phyloP scores from a whole-genome alignment of 2,329 filamentous ascomycete species.

The Claviceps sp. region DNA sequence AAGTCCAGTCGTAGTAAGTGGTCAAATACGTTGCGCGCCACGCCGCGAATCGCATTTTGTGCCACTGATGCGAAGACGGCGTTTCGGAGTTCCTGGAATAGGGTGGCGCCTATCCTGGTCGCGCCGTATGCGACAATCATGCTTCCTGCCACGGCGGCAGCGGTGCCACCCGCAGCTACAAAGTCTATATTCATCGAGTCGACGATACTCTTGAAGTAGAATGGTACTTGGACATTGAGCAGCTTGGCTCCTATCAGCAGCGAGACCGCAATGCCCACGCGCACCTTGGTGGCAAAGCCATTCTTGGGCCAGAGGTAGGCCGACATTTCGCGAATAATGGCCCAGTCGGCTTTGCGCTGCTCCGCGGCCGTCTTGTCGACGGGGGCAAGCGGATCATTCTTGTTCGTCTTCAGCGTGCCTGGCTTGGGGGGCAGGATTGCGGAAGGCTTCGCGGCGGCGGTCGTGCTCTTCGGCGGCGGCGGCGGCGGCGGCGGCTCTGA shows the following conservation, averaged over 20 bases:
- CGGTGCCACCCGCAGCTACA: conserved; percentile 72
- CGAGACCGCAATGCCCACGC: conserved; percentile 73
- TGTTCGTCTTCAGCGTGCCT: conserved; percentile 9
- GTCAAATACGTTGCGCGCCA: conserved; percentile 84
- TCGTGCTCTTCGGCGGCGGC: conserved; percentile 10
- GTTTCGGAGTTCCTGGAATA: conserved; percentile 90
- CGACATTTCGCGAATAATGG: conserved; percentile 96
- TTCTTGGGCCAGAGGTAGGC: conserved; percentile 93
- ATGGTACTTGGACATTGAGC: conserved; percentile 93
- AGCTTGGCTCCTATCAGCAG: conserved; percentile 84
- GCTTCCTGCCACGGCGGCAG: conserved; percentile 74
- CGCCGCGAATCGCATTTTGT: conserved; percentile 86
- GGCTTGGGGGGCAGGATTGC: conserved; percentile 4
- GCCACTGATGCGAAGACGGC: conserved; percentile 94
- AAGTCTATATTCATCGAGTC: conserved; percentile 97
- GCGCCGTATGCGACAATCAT: conserved; percentile 90
- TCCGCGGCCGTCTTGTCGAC: conserved; percentile 52
- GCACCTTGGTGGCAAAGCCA: conserved; percentile 55
- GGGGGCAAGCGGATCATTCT: conserved; percentile 18
- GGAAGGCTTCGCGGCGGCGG: neutral
- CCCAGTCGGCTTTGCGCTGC: conserved; percentile 94
- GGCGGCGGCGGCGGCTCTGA: conserved; percentile 17
- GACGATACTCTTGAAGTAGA: conserved; percentile 97
- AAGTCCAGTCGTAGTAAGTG: conserved; percentile 81
- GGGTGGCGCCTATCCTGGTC: conserved; percentile 72